Base-by-base conservation (phyloP, 371 early-diverging fungal species). In the Aphelidium insulamus region DNA sequence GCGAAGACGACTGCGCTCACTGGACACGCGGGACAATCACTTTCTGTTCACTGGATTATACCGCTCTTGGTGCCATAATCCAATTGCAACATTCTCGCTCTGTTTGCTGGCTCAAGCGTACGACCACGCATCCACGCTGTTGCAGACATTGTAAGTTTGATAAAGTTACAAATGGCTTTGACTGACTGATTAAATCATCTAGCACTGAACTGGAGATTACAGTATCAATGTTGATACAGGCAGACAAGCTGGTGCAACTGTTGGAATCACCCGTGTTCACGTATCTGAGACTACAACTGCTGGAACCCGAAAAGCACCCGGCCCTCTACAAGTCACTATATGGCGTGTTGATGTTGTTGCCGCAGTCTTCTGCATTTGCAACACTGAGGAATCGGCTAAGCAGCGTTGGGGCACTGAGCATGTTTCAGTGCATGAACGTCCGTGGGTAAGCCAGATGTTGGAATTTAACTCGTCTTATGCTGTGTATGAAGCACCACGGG, bases 241-340 rank as follows among this genome's bases (percentile, higher is more conserved):
- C 85, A 16, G 91, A 90, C 47, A 85, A 83, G 39, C 66, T 90
- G 3, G 88, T 90, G 18, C 88, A 87, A 46, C 56, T 90, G 10
- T 43, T 90, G n/a, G 91, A 90, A 46, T 77, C 79, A 0, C 91
- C 91, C 4, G 81, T 85, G 12, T 90, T 90, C 56, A 81, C 88
- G 4, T 79, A 72, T 41, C 52, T 90, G 24, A 60, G 91, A 3
- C 54, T 90, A 30, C 87, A 87, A 47, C 57, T 90, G 5, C 49
- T 87, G 21, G 91, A 90, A 32, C 85, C 88, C 0, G 68, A 73
- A 11, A 61, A 66, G 49, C 64, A 84, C 41, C 82, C 86, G 1
- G 54, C 65, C 44, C 59, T 90, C 26, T 71, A 69, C 58, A 79
- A 84, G 41, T 76, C 78, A 27, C 55, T 90, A 2, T 90, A 84